Conservation (phyloP, 2,329 filamentous ascomycete species). For the Cercospora zeina region DNA sequence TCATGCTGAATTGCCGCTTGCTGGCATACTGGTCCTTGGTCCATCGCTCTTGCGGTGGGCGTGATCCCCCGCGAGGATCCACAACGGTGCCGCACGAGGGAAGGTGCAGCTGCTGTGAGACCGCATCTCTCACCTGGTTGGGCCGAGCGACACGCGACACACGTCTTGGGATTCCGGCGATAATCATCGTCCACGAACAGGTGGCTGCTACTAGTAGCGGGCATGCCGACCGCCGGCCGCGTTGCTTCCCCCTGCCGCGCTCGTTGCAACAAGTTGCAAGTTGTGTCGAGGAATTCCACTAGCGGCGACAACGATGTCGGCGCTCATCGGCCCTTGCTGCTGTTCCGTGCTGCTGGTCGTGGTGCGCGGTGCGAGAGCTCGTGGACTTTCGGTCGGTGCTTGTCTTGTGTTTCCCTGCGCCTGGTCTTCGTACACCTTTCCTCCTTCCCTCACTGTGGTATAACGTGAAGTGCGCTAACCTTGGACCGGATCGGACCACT, state of each 20-base stretch:
- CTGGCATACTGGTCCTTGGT: constrained; percentile 33
- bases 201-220: too few species aligned
- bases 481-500: constrained; percentile 6
- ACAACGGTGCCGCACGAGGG: constrained; percentile 14
- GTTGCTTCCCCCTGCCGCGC: too few species aligned
- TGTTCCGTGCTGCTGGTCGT: not conserved
- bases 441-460: constrained; percentile 1
- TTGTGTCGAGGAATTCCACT: not conserved
- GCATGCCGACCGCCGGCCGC: too few species aligned
- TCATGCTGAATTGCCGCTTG: not conserved
- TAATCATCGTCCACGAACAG: too few species aligned
- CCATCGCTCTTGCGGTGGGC: constrained; percentile 28
- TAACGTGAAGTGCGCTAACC: constrained; percentile 19
- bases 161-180: not conserved
- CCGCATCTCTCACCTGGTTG: constrained; percentile 12
- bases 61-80: constrained; percentile 10
- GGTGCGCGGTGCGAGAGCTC: not conserved
- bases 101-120: constrained; percentile 18
- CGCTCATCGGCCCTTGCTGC: constrained; percentile 8
- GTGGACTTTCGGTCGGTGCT: not conserved
- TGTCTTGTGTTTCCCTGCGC: not conserved
- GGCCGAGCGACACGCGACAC: not conserved
- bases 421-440: not conserved
- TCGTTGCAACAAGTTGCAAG: too few species aligned
- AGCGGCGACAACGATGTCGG: constrained; percentile 1